Conservation (phyloP, 1,284 basidiomycete species). For the Pseudozyma thailandica region DNA sequence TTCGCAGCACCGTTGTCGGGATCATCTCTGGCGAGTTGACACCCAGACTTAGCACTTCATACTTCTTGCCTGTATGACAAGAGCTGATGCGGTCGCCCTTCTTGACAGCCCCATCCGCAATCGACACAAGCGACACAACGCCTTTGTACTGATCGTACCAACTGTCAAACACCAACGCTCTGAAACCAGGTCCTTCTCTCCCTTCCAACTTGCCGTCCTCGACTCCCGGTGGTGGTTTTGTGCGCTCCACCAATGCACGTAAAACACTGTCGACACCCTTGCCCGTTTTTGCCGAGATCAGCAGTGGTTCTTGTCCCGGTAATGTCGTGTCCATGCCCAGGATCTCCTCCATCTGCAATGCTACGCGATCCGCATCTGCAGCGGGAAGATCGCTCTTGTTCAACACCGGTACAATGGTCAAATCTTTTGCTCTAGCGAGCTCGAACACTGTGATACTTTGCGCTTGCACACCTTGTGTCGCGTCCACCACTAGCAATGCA, state of each 20-base stretch:
- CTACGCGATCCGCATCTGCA: constrained; percentile 47
- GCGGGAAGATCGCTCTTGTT: constrained; percentile 79
- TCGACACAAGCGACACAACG: constrained; percentile 88
- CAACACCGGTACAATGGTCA: constrained; percentile 89
- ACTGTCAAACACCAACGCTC: constrained; percentile 87
- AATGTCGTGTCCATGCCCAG: constrained; percentile 73
- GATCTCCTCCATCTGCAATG: constrained; percentile 55
- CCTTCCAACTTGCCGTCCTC: constrained; percentile 46
- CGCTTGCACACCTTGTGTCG: constrained; percentile 96
- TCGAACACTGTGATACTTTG: constrained; percentile 97
- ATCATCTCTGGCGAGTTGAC: constrained; percentile 80
- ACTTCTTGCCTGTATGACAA: constrained; percentile 85
- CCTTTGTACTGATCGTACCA: constrained; percentile 97
- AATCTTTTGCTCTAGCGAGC: constrained; percentile 77
- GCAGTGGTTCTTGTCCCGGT: constrained; percentile 51
- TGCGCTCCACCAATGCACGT: constrained; percentile 79
- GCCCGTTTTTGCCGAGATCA: constrained; percentile 87
- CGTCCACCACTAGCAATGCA: constrained; percentile 88
- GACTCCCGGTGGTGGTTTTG: constrained; percentile 68
- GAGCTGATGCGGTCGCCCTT: constrained; percentile 78
- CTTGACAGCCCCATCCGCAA: constrained; percentile 74
- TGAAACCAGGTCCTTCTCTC: constrained; percentile 66
- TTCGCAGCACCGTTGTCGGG: constrained; percentile 72
- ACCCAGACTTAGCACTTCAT: constrained; percentile 91
- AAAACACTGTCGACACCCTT: constrained; percentile 81